phyloP scores from a whole-genome alignment of 192 early-diverging fungal genomes.

The Backusella parvicylindrica region DNA sequence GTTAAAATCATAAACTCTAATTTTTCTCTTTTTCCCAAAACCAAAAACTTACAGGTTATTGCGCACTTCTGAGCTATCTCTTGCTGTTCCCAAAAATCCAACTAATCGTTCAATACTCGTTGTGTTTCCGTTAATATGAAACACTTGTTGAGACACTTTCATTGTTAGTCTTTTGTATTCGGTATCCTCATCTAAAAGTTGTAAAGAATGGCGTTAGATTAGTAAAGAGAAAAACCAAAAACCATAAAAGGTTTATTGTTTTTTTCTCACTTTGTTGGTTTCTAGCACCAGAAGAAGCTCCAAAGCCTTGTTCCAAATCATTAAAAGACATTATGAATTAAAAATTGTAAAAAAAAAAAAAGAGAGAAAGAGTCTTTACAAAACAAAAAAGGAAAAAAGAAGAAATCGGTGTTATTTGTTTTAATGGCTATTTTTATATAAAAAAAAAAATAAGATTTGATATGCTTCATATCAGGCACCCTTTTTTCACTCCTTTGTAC shows the following conservation, averaged over 20 bases:
- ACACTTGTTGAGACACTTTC: constrained; percentile 79
- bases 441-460: too few relatives aligned
- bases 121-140: constrained; percentile 82
- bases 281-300: background rate
- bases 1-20: background rate
- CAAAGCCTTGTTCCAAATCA: constrained; percentile 19
- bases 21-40: background rate
- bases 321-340: constrained; percentile 13
- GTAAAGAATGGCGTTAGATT: background rate
- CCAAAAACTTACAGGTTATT: constrained; percentile 70
- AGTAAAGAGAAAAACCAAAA: background rate
- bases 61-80: constrained; percentile 76
- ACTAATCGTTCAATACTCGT: constrained; percentile 80
- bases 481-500: background rate
- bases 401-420: background rate
- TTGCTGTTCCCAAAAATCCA: constrained; percentile 66
- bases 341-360: background rate
- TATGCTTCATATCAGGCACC: background rate
- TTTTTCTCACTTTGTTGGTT: background rate
- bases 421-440: background rate
- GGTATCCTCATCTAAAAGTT: constrained; percentile 39
- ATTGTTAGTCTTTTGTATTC: constrained; percentile 54
- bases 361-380: background rate
- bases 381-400: background rate
- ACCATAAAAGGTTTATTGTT: too few relatives aligned